A percentile compares a stretch with the other conserved stretches of the same genome.
Evolutionary conservation across 2,329 filamentous ascomycete species (phyloP).

Genomic region (Tolypocladium amazonense): DNA sequence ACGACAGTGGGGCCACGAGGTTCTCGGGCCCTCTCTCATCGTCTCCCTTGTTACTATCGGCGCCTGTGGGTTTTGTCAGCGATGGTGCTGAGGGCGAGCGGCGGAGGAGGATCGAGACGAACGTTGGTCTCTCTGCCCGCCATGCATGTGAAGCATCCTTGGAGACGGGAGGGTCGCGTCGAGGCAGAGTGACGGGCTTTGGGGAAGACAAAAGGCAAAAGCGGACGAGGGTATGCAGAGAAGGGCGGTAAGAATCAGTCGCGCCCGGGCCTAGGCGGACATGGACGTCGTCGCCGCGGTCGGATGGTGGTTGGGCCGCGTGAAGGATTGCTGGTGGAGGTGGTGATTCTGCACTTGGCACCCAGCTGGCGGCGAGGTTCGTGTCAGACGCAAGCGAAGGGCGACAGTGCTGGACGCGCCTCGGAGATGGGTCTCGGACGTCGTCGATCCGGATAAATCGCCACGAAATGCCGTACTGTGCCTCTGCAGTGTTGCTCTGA

Average conservation of each 20-base stretch:
- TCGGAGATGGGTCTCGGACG: background rate
- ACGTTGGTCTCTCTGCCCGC: slow-evolving; percentile 30
- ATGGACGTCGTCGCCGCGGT: slow-evolving; percentile 1
- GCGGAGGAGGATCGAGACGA: slow-evolving; percentile 8
- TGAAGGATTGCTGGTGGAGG: background rate
- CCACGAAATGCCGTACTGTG: background rate
- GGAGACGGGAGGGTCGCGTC: slow-evolving; percentile 14
- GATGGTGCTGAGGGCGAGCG: background rate
- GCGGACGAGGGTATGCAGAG: slow-evolving; percentile 8
- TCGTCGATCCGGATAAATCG: background rate
- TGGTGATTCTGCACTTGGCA: no score
- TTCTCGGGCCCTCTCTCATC: slow-evolving; percentile 32
- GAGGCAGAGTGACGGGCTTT: slow-evolving; percentile 1
- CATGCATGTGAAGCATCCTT: slow-evolving; percentile 34
- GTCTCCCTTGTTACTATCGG: slow-evolving; percentile 20
- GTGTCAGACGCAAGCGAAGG: background rate
- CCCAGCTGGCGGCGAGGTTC: background rate
- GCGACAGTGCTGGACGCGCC: background rate
- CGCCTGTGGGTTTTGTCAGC: slow-evolving; percentile 17
- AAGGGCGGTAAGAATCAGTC: background rate
- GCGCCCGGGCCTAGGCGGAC: slow-evolving; percentile 2
- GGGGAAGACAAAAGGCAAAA: slow-evolving; percentile 3
- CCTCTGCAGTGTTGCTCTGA: background rate
- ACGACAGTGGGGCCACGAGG: slow-evolving; percentile 34
- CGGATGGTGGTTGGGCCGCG: background rate